phyloP scores from a whole-genome alignment of 1,284 basidiomycete species.

The Cystobasidiaceae sp. region DNA sequence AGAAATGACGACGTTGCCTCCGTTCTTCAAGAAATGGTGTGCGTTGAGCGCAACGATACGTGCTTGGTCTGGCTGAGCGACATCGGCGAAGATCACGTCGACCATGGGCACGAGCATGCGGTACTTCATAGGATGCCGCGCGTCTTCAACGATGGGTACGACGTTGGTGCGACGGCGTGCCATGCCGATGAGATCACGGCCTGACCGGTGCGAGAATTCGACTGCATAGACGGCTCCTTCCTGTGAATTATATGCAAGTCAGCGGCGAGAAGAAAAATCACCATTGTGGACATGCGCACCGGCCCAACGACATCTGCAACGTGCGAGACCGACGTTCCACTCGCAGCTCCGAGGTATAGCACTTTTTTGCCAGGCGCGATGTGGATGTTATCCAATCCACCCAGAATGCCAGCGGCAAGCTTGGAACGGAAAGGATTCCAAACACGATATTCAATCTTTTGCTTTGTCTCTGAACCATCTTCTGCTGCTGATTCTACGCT shows the following conservation, averaged over 20 bases:
- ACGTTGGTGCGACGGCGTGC: conserved; percentile 99
- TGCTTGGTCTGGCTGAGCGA: conserved; percentile 97
- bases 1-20: conserved; percentile 88
- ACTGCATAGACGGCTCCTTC: conserved; percentile 97
- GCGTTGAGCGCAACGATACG: conserved; percentile 42
- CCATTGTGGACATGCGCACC: conserved; percentile 51
- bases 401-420: conserved; percentile 92
- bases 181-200: conserved; percentile 98
- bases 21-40: conserved; percentile 92
- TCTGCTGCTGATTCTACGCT: conserved; percentile 64
- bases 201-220: conserved; percentile 94
- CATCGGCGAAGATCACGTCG: conserved; percentile 95
- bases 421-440: conserved; percentile 99
- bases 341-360: conserved; percentile 91
- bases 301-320: conserved; percentile 98
- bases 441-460: conserved; percentile 92
- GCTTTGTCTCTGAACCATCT: conserved; percentile 53
- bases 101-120: conserved; percentile 89
- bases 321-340: conserved; percentile 95
- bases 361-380: conserved; percentile 95
- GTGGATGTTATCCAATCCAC: conserved; percentile 89
- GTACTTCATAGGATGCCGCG: conserved; percentile 89
- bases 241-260: conserved; percentile 48
- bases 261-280: not conserved
- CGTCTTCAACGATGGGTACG: conserved; percentile 97